Evolutionary conservation across 345 rosid genomes (phyloP), one percentile per base, ranked within the genome.

Genomic region (Hibiscus mutabilis): DNA sequence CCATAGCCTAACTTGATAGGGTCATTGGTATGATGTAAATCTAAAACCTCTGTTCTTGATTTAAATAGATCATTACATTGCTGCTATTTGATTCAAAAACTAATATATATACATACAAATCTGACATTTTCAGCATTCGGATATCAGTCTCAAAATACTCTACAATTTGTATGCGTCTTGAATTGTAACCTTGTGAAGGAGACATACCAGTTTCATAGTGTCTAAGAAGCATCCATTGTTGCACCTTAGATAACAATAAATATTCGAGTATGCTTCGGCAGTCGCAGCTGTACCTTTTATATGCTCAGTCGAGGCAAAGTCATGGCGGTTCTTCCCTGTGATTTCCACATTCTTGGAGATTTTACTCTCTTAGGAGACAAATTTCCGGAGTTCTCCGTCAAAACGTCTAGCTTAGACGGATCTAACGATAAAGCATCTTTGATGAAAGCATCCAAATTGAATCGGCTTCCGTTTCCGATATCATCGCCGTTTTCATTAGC

Each of bases 391-490:
- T 77, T 67, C 68, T 83, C 85, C 66, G 85, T 77, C 73, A 76
- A 56, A 64, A 79, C 70, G 62, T 90, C 92, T 59, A 95, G 72
- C 77, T 83, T 84, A 29, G 62, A 68, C 6, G 96, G 82, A 74
- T 89, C 92, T 60, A 95, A 69, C 29, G 88, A 85, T 56, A 95
- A 75, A 57, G 79, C 80, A 53, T 70, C 73, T 57, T 78, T 78
- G 53, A 90, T 70, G 77, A 92, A 95, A 11, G 72, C 81, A 79
- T 95, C 88, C 58, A 92, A 74, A 72, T 95, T 81, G 22, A 95
- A 87, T 7, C 82, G 80, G 10, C 77, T 85, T 35, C 66, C 75
- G 15, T 68, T 72, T 65, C 76, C 82, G 25, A 69, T 75, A 12
- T 73, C 79, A 71, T 73, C n/a, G 31, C 11, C 51, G 13, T 70